phyloP scores from a whole-genome alignment of 2,329 filamentous ascomycete genomes.

The Grosmannia huntii region DNA sequence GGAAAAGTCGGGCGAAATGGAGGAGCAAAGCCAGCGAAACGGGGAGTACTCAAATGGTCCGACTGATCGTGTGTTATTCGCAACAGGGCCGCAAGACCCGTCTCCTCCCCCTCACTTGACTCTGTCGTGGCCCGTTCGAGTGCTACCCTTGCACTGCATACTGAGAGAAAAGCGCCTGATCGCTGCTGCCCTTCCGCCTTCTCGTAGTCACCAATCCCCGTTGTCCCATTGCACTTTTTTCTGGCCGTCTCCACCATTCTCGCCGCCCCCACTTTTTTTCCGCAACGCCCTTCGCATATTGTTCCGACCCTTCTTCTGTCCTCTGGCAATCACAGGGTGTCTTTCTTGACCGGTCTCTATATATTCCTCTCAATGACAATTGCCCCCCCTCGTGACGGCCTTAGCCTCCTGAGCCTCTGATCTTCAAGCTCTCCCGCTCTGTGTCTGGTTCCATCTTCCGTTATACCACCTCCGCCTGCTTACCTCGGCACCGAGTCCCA shows the following conservation, averaged over 20 bases:
- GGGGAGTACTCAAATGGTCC: not conserved
- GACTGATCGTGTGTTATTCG: not conserved
- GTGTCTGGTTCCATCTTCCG: not conserved
- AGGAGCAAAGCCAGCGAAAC: not conserved
- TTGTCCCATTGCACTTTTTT: not conserved
- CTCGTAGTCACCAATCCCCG: not conserved
- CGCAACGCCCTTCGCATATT: not conserved
- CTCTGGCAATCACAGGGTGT: not conserved
- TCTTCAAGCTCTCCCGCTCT: constrained; percentile 7
- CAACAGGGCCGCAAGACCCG: not conserved
- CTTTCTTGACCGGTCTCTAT: not conserved
- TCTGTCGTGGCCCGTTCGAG: not conserved
- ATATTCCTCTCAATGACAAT: not conserved
- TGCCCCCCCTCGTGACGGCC: not conserved
- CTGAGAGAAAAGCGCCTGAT: not conserved
- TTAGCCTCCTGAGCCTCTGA: constrained; percentile 11
- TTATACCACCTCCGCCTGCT: not conserved
- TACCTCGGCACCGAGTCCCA: not conserved
- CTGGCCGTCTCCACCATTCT: not conserved
- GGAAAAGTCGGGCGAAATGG: not conserved
- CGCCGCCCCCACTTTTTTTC: not conserved
- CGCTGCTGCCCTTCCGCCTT: not conserved
- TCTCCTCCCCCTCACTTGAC: not conserved
- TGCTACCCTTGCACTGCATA: not conserved
- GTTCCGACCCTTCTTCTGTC: not conserved